These are phyloP conservation scores for Botryotinia convoluta DNA, from an alignment of 2,329 filamentous ascomycete genomes.

Conservation along the genomic window DNA sequence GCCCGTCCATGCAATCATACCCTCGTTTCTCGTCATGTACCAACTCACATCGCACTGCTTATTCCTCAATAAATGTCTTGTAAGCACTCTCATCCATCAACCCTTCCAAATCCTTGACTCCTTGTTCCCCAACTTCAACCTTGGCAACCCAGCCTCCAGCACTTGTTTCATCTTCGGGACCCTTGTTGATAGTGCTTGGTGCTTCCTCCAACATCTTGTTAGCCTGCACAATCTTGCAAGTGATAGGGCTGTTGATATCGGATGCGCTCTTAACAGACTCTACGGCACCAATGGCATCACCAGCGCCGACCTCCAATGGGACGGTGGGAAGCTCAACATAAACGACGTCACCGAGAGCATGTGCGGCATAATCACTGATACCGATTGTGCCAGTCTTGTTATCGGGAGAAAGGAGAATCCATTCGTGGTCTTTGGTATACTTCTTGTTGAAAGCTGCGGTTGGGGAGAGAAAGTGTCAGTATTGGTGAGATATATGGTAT, in stretches of 20 bases:
- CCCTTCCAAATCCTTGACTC: conserved; percentile 64
- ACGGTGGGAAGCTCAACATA: conserved; percentile 87
- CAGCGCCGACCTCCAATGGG: conserved; percentile 65
- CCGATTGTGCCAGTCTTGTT: conserved; percentile 78
- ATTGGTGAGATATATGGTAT: not conserved
- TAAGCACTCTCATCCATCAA: conserved; percentile 80
- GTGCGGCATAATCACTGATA: conserved; percentile 87
- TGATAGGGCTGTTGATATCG: conserved; percentile 88
- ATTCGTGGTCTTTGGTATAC: conserved; percentile 98
- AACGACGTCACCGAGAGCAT: conserved; percentile 92
- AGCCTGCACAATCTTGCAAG: conserved; percentile 70
- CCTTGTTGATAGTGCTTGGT: conserved; percentile 83
- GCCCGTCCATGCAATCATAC: conserved; percentile 13
- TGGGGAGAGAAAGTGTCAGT: conserved; percentile 1
- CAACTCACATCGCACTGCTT: not conserved
- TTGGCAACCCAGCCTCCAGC: conserved; percentile 90
- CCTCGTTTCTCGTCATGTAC: not conserved
- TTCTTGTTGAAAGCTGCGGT: conserved; percentile 53
- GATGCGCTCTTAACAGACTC: conserved; percentile 99
- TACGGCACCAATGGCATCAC: conserved; percentile 88
- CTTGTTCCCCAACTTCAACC: conserved; percentile 69
- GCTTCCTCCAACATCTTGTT: conserved; percentile 79
- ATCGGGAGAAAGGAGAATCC: conserved; percentile 85
- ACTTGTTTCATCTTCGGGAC: conserved; percentile 72
- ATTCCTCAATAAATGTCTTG: conserved; percentile 61